These are phyloP conservation scores for Eimeria sp. DNA, from an alignment of 169 alveolate species.

Conservation along the genomic window DNA sequence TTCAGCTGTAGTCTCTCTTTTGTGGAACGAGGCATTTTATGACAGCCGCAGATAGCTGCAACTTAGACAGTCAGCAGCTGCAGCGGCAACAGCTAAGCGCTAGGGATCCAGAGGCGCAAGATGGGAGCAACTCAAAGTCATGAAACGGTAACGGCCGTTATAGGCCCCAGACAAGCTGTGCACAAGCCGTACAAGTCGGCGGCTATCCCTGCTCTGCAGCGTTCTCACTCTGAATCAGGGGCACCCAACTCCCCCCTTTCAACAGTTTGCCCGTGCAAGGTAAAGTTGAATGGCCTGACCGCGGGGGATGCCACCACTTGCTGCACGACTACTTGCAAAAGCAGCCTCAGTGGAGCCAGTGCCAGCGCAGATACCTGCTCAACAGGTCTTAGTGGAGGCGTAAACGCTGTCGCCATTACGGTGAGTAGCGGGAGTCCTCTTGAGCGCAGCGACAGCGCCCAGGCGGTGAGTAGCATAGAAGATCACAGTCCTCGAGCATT, in stretches of 20 bases:
- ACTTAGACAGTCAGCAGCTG: slow-evolving; percentile 4
- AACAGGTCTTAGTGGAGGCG: not conserved
- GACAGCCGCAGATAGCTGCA: slow-evolving; percentile 23
- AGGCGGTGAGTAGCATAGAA: slow-evolving; percentile 53
- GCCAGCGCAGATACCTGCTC: slow-evolving; percentile 26
- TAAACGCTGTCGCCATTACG: slow-evolving; percentile 22
- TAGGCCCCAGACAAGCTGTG: slow-evolving; percentile 6
- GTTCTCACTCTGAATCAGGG: not conserved
- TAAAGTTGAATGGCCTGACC: slow-evolving; percentile 41
- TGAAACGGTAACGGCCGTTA: not conserved
- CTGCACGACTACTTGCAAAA: slow-evolving; percentile 58
- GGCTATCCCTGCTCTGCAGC: not conserved
- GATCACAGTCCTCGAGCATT: slow-evolving; percentile 22
- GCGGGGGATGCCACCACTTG: slow-evolving; percentile 44
- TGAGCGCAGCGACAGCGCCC: slow-evolving; percentile 69
- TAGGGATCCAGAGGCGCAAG: not conserved
- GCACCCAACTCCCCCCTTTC: not conserved
- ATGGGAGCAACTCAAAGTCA: slow-evolving; percentile 48
- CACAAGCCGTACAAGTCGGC: not conserved
- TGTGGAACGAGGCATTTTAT: not conserved
- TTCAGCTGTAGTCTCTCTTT: not conserved
- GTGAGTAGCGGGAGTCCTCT: not conserved
- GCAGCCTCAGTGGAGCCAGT: slow-evolving; percentile 62
- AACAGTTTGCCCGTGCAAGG: not conserved
- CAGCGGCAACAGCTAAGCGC: not conserved